phyloP scores from a whole-genome alignment of 768 basidiomycete genomes.

The Inosperma sp. region DNA sequence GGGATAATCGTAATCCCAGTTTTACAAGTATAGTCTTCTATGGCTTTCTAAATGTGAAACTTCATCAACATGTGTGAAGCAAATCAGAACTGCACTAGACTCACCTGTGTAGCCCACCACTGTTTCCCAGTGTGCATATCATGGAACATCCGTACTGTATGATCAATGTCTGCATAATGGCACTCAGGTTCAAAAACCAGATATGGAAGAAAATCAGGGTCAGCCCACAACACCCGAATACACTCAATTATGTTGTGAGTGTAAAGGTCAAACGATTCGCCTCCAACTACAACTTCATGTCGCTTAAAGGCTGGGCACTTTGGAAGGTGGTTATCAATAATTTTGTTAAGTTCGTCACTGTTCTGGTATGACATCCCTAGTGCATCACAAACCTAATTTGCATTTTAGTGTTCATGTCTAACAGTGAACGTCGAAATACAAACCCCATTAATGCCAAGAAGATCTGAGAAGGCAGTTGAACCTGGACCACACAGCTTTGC shows the following conservation, averaged over 20 bases:
- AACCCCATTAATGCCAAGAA: conserved; percentile 37
- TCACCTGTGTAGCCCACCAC: conserved; percentile 50
- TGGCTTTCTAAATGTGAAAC: conserved; percentile 15
- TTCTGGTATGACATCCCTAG: conserved; percentile 28
- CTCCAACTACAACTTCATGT: conserved; percentile 24
- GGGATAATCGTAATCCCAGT: conserved; percentile 35
- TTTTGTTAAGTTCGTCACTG: conserved; percentile 23
- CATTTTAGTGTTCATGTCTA: conserved; percentile 4
- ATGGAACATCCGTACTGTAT: conserved; percentile 28
- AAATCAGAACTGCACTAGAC: conserved; percentile 9
- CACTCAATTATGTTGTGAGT: conserved; percentile 35
- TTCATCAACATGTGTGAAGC: not conserved
- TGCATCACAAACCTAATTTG: conserved; percentile 21
- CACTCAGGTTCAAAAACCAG: conserved; percentile 33
- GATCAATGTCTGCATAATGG: conserved; percentile 31
- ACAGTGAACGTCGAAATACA: conserved; percentile 12
- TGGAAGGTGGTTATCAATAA: conserved; percentile 27
- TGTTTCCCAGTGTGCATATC: conserved; percentile 47
- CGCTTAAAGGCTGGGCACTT: conserved; percentile 23
- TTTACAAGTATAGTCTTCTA: conserved; percentile 18
- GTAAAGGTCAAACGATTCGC: conserved; percentile 30
- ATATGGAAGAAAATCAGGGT: conserved; percentile 31
- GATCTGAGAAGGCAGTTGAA: conserved; percentile 35
- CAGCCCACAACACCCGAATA: conserved; percentile 30
- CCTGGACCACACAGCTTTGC: conserved; percentile 33